Evolutionary conservation across 352 stramenopile species (phyloP).

Genomic region (Ochromonadaceae sp.): DNA sequence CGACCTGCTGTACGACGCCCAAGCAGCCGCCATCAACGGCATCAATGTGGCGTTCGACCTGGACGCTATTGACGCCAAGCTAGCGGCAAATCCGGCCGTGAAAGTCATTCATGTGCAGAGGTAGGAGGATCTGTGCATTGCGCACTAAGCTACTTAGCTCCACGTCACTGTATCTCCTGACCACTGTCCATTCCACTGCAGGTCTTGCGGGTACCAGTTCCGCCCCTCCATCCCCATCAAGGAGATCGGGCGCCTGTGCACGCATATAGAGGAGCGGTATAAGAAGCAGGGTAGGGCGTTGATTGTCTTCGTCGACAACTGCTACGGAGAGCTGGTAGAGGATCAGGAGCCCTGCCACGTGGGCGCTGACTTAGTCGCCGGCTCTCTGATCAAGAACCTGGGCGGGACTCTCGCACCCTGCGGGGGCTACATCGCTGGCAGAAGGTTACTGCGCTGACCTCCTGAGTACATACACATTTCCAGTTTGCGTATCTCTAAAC

Average conservation of each 20-base stretch:
- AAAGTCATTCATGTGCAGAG: conserved; percentile 17
- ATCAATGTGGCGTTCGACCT: conserved; percentile 25
- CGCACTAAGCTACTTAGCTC: background rate
- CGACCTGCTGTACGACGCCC: background rate
- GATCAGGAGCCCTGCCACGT: conserved; percentile 30
- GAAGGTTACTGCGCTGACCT: too few relatives aligned
- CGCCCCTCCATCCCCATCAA: conserved; percentile 25
- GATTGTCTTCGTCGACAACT: conserved; percentile 36
- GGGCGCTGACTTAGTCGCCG: conserved; percentile 31
- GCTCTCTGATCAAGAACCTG: conserved; percentile 32
- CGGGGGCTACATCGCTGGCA: conserved; percentile 7
- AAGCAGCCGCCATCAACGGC: conserved; percentile 16
- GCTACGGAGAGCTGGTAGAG: conserved; percentile 36
- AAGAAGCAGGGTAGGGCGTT: conserved; percentile 20
- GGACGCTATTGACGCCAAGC: conserved; percentile 17
- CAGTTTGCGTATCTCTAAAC: too few relatives aligned
- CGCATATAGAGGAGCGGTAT: conserved; percentile 19
- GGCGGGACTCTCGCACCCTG: conserved; percentile 13
- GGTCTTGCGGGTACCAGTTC: conserved; percentile 35
- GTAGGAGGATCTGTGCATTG: background rate
- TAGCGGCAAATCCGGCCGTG: conserved; percentile 21
- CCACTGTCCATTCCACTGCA: conserved; percentile 23
- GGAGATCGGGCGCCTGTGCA: conserved; percentile 28
- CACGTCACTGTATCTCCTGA: background rate
- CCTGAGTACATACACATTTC: too few relatives aligned